Evolutionary conservation across 208 protist genomes (phyloP).

Genomic region (Trypanosoma grayi): DNA sequence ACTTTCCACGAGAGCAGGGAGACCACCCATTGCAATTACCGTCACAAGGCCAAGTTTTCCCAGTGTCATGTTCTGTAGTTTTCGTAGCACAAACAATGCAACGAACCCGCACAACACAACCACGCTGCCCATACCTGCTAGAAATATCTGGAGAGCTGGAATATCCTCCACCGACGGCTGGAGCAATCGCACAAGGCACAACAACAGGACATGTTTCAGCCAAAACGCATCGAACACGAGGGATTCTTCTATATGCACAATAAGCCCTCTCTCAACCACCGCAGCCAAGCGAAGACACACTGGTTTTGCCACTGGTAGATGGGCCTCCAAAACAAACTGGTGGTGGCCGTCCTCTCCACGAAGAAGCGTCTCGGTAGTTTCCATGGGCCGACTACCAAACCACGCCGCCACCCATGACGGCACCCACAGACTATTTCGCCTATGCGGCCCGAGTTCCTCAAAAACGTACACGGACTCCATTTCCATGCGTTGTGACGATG

Average conservation of each 20-base stretch:
- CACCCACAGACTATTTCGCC: constrained; percentile 19
- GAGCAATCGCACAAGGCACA: constrained; percentile 30
- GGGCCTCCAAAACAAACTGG: constrained; percentile 13
- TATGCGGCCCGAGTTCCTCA: constrained; percentile 25
- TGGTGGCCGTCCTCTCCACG: neutral
- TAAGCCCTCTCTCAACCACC: constrained; percentile 10
- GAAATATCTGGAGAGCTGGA: constrained; percentile 36
- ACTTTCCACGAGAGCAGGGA: constrained; percentile 42
- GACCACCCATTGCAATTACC: constrained; percentile 46
- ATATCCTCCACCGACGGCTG: constrained; percentile 44
- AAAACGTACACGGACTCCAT: constrained; percentile 4
- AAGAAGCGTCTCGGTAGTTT: constrained; percentile 9
- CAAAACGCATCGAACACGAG: constrained; percentile 47
- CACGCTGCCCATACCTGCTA: constrained; percentile 41
- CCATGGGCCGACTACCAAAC: constrained; percentile 22
- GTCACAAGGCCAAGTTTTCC: constrained; percentile 49
- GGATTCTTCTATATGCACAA: constrained; percentile 32
- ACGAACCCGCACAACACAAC: constrained; percentile 37
- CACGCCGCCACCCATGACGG: constrained; percentile 22
- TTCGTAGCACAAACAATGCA: constrained; percentile 40
- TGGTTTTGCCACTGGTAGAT: constrained; percentile 15
- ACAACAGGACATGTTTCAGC: constrained; percentile 38
- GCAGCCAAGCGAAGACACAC: constrained; percentile 22
- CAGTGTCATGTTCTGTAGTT: constrained; percentile 57
- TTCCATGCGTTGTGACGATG: neutral